A percentile compares a stretch with the other conserved stretches of the same genome.
These are phyloP conservation scores for Ramularia collo-cygni DNA, from an alignment of 2,329 filamentous ascomycete species.

Conservation along the genomic window DNA sequence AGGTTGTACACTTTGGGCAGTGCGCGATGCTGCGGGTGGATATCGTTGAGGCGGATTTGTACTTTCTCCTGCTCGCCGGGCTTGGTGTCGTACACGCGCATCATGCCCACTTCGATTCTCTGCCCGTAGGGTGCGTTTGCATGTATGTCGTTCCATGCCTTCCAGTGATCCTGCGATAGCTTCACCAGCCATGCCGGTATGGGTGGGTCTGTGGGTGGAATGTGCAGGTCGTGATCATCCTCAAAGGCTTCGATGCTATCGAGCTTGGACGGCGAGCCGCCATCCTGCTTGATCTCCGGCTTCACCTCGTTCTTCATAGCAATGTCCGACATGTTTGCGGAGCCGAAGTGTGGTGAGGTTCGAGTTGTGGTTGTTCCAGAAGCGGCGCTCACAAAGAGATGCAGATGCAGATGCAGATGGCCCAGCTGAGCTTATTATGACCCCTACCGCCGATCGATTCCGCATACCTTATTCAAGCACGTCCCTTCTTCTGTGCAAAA, in stretches of 20 bases:
- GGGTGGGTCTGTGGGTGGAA: slow-evolving; percentile 15
- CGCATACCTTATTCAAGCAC: no score
- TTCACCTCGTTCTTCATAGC: slow-evolving; percentile 13
- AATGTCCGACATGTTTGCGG: neutral
- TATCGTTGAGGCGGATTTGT: slow-evolving; percentile 57
- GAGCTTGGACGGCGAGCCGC: slow-evolving; percentile 16
- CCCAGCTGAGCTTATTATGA: no score
- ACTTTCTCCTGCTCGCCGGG: slow-evolving; percentile 43
- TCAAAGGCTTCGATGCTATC: slow-evolving; percentile 28
- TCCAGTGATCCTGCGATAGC: slow-evolving; percentile 72
- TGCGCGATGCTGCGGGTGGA: slow-evolving; percentile 59
- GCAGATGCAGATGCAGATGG: no score
- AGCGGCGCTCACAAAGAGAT: no score
- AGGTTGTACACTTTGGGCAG: slow-evolving; percentile 88
- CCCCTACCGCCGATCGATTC: no score
- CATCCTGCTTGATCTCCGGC: slow-evolving; percentile 18
- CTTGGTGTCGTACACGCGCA: slow-evolving; percentile 43
- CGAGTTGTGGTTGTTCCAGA: no score
- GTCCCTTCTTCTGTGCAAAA: no score
- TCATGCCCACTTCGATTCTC: slow-evolving; percentile 70
- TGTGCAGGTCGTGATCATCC: slow-evolving; percentile 27
- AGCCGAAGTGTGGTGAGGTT: no score
- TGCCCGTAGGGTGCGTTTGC: slow-evolving; percentile 54
- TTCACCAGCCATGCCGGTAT: slow-evolving; percentile 59
- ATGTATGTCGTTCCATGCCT: slow-evolving; percentile 67